Base-by-base conservation (phyloP, 306 rosid species). In the Cucumis melo region DNA sequence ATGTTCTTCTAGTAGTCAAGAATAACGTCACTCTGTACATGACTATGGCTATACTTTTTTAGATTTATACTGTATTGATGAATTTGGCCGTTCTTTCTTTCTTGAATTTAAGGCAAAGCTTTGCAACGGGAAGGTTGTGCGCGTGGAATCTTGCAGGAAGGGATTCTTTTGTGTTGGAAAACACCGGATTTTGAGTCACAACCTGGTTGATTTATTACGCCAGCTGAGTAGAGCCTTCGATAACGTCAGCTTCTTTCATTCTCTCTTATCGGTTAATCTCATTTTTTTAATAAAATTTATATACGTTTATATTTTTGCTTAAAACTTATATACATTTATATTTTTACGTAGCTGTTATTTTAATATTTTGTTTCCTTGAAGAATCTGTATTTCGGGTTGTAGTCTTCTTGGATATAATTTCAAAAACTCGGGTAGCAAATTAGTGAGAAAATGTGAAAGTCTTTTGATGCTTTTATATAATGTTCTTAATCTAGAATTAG, bases 211-310 rank as follows among this genome's bases (percentile, higher is more conserved):
- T 86, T 84, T 94, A 85, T 80, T 91, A 51, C 91, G 98, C 19
- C 98, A 91, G 84, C 90, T 90, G 32, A 94, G 96, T 85, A 90
- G 97, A 87, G 97, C 96, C 78, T 90, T 94, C 46, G 95, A 90
- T 73, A 86, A 86, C 76, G 98, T 94, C 64, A 79, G 97, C 73
- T 78, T 56, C 81, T 78, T 41, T 21, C 0, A 38, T 10, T 32
- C 36, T 36, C 66, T 57, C 27, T 46, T 20, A 8, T 34, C 16
- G 10, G 38, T 36, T 6, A 38, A 21, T 16, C 1, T 72, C 41
- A 21, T 9, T 17, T 6, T 14, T 32, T 62, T n/a, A 24, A 21
- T 16, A 21, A 48, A 11, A 1, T 20, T 32, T 2, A 1, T 10
- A 51, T 27, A 66, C 9, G 19, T 65, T 55, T 64, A 11, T 32